Base-by-base conservation (phyloP, 2,329 filamentous ascomycete species). In the Plenodomus tracheiphilus region DNA sequence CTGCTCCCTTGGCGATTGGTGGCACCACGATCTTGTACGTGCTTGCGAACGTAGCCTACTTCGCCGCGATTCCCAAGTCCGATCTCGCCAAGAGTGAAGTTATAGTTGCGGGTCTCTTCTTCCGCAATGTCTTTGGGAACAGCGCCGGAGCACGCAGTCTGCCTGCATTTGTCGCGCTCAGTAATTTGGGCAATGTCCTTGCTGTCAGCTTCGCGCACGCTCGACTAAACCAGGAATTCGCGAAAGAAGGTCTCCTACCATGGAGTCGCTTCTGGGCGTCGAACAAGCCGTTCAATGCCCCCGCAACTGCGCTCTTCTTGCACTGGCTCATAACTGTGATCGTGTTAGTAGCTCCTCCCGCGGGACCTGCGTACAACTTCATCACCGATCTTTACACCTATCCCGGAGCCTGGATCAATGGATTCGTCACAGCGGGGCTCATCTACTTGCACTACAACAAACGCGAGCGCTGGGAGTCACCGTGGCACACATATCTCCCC, bases 341-440 rank as follows among this genome's bases (percentile, higher is more conserved):
- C 38, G 78, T 88, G 11, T 79, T 89, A 25, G 68, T 88, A 3
- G 85, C 84, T 0, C 85, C 85, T 1, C 86, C 86, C 0, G 81
- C 85, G 0, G 86, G 85, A 0, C 80, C 85, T 15, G 85, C 85
- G 0, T 88, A 88, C 68, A 86, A 85, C 69, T 89, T 89, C 60
- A 79, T 85, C 35, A 76, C 83, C 41, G 81, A 83, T 53, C 65
- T 85, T 39, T 69, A 72, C 47, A 69, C 66, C 8, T 71, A 72
- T 50, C 69, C 69, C 1, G 68, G 68, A 5, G 62, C 68, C 9
- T 71, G 66, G 64, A 71, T 72, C 59, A 71, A 71, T 37, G 65
- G 56, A n/a, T 71, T 70, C 43, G 68, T 71, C 6, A 59, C 59
- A 4, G 66, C 66, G 1, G 70, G 69, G 16, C 66, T 72, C 37